Evolutionary conservation across 1,284 basidiomycete genomes (phyloP).

Genomic region (Filobasidium uniguttulatum): DNA sequence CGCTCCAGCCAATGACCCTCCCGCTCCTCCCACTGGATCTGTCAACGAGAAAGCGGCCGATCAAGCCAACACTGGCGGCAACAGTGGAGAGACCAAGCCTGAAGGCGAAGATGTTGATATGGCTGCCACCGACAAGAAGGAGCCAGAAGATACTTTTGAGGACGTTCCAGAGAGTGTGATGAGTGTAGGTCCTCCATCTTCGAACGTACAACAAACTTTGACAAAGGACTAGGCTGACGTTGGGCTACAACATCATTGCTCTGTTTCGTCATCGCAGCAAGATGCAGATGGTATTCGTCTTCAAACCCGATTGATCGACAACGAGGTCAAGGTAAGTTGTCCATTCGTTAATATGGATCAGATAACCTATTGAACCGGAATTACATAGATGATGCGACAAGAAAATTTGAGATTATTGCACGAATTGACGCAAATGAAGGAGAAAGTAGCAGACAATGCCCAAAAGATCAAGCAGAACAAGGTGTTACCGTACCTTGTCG

Average conservation of each 20-base stretch:
- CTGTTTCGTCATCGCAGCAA: constrained; percentile 37
- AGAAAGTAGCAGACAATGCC: constrained; percentile 94
- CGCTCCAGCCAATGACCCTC: constrained; percentile 10
- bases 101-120: constrained; percentile 30
- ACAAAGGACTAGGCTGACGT: too few species aligned
- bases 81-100: constrained; percentile 19
- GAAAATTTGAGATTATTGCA: constrained; percentile 84
- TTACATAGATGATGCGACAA: constrained; percentile 74
- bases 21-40: constrained; percentile 1
- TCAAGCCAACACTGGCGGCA: background rate
- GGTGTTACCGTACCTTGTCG: constrained; percentile 92
- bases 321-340: constrained; percentile 67
- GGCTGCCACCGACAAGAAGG: constrained; percentile 19
- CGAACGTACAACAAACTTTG: too few species aligned
- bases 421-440: constrained; percentile 89
- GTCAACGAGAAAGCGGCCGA: constrained; percentile 1
- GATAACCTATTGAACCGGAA: background rate
- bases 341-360: background rate
- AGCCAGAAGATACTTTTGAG: constrained; percentile 30
- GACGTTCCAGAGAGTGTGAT: constrained; percentile 33
- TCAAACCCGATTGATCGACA: constrained; percentile 78
- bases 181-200: constrained; percentile 29
- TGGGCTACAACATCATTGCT: background rate
- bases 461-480: constrained; percentile 99
- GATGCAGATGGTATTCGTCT: constrained; percentile 71